These are phyloP conservation scores for Discostella stelligeroides DNA, from an alignment of 108 stramenopile species.

Conservation along the genomic window DNA sequence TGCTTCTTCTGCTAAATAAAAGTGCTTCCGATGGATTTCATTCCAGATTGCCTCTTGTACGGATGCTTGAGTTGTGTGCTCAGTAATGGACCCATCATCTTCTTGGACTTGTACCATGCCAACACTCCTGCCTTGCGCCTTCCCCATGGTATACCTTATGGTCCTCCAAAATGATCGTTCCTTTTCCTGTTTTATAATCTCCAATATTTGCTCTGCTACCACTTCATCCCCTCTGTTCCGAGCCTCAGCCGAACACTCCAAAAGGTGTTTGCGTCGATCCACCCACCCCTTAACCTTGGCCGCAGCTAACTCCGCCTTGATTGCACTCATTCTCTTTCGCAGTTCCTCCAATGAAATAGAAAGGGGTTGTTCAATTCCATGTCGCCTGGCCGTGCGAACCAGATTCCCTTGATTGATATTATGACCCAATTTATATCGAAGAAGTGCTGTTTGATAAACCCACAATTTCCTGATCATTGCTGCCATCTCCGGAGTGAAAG, in stretches of 20 bases:
- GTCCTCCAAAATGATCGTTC: constrained; percentile 16
- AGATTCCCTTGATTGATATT: neutral
- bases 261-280: too few relatives aligned
- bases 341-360: neutral
- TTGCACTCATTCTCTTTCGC: neutral
- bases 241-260: too few relatives aligned
- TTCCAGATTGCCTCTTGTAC: too few relatives aligned
- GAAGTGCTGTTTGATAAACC: neutral
- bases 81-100: neutral
- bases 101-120: neutral
- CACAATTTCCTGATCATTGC: constrained; percentile 1
- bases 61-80: neutral
- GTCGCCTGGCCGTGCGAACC: neutral
- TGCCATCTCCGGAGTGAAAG: constrained; percentile 6
- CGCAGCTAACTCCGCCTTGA: neutral
- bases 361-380: neutral
- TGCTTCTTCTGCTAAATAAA: constrained; percentile 4
- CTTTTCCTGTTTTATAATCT: constrained; percentile 16
- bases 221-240: neutral
- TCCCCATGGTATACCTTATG: constrained; percentile 7
- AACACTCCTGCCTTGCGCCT: neutral
- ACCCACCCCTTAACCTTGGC: neutral
- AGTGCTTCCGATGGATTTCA: too few relatives aligned
- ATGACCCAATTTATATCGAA: neutral
- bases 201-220: constrained; percentile 12